These are phyloP conservation scores for Acer saccharum DNA, from an alignment of 345 rosid genomes.

Conservation along the genomic window DNA sequence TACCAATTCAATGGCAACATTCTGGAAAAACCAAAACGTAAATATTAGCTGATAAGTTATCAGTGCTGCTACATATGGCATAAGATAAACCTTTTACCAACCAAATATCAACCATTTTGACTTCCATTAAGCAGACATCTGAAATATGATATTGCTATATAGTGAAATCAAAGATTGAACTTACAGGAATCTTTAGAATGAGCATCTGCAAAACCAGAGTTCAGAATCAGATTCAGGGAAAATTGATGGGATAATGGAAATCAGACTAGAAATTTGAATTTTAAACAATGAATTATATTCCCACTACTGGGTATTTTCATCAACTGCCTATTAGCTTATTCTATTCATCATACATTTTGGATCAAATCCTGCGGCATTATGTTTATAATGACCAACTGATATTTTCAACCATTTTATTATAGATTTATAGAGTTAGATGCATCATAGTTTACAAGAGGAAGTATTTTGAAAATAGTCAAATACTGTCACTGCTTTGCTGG, in stretches of 20 bases:
- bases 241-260: background rate
- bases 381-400: background rate
- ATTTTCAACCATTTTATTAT: background rate
- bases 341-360: no score
- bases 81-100: background rate
- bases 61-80: background rate
- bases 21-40: constrained; percentile 37
- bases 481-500: background rate
- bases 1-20: constrained; percentile 68
- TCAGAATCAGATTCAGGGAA: constrained; percentile 20
- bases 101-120: background rate
- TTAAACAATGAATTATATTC: background rate
- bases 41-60: constrained; percentile 9
- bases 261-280: background rate
- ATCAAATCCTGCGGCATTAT: background rate
- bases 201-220: constrained; percentile 71
- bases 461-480: background rate
- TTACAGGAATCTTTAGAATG: constrained; percentile 74
- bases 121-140: background rate
- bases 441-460: background rate
- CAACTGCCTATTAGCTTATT: background rate
- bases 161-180: constrained; percentile 29
- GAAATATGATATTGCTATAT: background rate
- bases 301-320: background rate
- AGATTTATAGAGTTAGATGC: background rate